phyloP scores from a whole-genome alignment of 441 rosid species.

The Corymbia citriodora region DNA sequence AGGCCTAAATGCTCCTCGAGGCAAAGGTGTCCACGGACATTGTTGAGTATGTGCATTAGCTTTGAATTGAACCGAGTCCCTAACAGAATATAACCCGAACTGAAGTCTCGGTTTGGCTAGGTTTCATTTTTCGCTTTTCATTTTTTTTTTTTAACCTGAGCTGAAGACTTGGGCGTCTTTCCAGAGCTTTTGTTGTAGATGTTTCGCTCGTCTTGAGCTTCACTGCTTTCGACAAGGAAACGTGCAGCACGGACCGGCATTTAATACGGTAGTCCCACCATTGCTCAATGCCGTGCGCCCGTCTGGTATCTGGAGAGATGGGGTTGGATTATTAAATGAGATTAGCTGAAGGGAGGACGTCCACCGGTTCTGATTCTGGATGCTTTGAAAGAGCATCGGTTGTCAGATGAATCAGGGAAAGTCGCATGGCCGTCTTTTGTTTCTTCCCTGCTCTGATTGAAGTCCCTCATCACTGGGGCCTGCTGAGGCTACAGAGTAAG shows the following conservation, averaged over 20 bases:
- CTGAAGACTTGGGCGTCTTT: not conserved
- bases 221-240: not conserved
- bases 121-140: too few relatives aligned
- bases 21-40: too few relatives aligned
- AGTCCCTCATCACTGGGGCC: not conserved
- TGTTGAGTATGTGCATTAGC: too few relatives aligned
- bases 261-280: slow-evolving; percentile 34
- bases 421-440: not conserved
- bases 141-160: too few relatives aligned
- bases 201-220: not conserved
- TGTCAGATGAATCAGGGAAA: not conserved
- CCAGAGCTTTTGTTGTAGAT: not conserved
- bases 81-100: too few relatives aligned
- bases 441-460: not conserved
- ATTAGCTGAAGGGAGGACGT: slow-evolving; percentile 32
- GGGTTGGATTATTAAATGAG: slow-evolving; percentile 18
- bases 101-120: too few relatives aligned
- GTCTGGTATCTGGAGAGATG: slow-evolving; percentile 20
- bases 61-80: too few relatives aligned
- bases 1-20: not conserved
- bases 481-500: not conserved
- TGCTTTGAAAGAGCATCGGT: not conserved
- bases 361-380: slow-evolving; percentile 26
- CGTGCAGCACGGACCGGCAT: slow-evolving; percentile 21
- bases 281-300: slow-evolving; percentile 40